phyloP scores from a whole-genome alignment of 306 rosid genomes.

The Pueraria montana region DNA sequence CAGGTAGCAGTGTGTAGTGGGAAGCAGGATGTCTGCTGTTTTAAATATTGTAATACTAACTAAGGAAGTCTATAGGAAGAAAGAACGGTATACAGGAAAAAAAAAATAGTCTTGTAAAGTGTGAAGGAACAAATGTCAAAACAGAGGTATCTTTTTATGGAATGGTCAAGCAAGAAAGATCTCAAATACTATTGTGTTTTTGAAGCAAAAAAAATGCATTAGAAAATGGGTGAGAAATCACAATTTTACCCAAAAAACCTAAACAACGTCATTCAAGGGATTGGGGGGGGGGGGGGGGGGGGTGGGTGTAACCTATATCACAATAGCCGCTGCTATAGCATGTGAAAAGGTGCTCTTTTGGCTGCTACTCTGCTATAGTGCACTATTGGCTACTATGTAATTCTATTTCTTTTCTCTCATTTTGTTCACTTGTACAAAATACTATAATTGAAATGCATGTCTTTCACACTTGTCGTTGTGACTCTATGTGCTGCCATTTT shows the following conservation, averaged over 20 bases:
- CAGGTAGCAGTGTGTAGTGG: neutral
- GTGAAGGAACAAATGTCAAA: neutral
- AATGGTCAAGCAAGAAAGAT: neutral
- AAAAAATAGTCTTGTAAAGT: neutral
- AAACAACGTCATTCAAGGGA: neutral
- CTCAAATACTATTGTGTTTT: neutral
- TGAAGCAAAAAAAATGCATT: neutral
- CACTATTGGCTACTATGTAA: neutral
- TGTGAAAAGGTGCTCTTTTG: no score
- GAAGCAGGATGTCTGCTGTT: neutral
- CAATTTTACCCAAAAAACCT: neutral
- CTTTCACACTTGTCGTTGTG: neutral
- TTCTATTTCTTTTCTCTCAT: neutral
- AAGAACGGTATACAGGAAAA: neutral
- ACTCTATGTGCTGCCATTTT: neutral
- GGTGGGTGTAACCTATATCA: neutral
- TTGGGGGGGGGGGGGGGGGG: neutral
- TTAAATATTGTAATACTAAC: neutral
- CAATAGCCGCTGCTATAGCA: neutral
- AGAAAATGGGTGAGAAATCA: neutral
- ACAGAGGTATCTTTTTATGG: neutral
- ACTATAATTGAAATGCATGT: neutral
- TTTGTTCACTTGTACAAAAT: conserved; percentile 14
- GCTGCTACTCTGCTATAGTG: neutral
- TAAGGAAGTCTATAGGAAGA: neutral